Evolutionary conservation across 441 rosid species (phyloP).

Genomic region (Adansonia rubrostipa): DNA sequence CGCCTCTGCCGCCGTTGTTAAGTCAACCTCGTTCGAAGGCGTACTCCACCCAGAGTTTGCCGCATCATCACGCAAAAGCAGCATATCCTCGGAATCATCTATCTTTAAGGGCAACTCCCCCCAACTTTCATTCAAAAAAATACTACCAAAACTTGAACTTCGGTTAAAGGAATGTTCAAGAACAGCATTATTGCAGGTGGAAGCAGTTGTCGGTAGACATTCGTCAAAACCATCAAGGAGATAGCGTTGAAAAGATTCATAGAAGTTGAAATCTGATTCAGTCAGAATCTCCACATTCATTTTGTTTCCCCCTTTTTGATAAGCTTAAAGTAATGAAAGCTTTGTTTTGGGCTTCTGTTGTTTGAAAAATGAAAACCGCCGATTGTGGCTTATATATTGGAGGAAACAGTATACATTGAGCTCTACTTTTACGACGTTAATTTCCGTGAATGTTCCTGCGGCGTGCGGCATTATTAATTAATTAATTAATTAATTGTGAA

Average conservation of each 20-base stretch:
- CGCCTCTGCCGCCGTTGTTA: neutral
- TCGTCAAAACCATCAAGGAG: slow-evolving; percentile 17
- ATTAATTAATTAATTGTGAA: neutral
- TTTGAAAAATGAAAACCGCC: neutral
- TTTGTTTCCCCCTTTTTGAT: neutral
- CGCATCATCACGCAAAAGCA: slow-evolving; percentile 44
- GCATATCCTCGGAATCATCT: slow-evolving; percentile 41
- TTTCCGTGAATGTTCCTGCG: slow-evolving; percentile 14
- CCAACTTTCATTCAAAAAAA: slow-evolving; percentile 34
- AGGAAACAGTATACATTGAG: neutral
- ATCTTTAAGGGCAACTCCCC: slow-evolving; percentile 41
- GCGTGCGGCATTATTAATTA: neutral
- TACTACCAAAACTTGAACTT: slow-evolving; percentile 25
- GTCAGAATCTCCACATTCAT: slow-evolving; percentile 5
- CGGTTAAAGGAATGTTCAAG: slow-evolving; percentile 22
- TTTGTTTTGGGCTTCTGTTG: neutral
- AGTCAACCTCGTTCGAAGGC: slow-evolving; percentile 25
- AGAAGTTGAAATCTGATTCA: slow-evolving; percentile 19
- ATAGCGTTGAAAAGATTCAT: slow-evolving; percentile 18
- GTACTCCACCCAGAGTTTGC: slow-evolving; percentile 37
- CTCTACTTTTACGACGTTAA: too few relatives aligned
- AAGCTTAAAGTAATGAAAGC: neutral
- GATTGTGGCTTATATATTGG: neutral
- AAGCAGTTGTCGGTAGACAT: neutral
- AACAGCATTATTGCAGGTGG: neutral